These are phyloP conservation scores for Nematocida minor DNA, from an alignment of 371 early-diverging fungal genomes.

Conservation along the genomic window DNA sequence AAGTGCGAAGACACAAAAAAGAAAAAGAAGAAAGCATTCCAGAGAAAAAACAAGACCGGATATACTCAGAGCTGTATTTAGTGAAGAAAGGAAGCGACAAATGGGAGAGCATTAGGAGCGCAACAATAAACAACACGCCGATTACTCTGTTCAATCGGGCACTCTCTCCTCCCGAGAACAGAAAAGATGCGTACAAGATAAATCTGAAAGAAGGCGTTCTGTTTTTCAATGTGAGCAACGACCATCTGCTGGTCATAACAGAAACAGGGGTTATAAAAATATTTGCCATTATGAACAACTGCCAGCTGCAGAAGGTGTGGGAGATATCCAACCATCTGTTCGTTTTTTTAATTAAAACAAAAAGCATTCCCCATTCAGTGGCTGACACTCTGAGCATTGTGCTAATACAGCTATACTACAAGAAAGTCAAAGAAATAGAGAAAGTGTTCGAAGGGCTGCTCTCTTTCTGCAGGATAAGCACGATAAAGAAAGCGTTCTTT, in stretches of 20 bases:
- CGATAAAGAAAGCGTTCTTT: constrained; percentile 36
- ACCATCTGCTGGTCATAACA: background rate
- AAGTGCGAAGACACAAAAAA: background rate
- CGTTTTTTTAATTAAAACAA: constrained; percentile 17
- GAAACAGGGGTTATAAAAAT: constrained; percentile 14
- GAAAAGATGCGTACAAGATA: constrained; percentile 20
- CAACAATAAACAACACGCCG: background rate
- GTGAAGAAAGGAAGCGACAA: background rate
- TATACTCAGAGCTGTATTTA: background rate
- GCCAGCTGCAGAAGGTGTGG: constrained; percentile 27
- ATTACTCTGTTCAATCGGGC: background rate
- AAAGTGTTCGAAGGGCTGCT: constrained; percentile 45
- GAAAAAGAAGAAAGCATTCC: background rate
- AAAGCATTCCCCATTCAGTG: constrained; percentile 12
- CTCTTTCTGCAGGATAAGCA: background rate
- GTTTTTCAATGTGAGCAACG: constrained; percentile 23
- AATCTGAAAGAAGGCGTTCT: constrained; percentile 21
- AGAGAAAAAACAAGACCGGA: background rate
- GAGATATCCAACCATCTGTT: constrained; percentile 33
- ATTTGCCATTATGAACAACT: background rate
- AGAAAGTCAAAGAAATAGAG: constrained; percentile 10
- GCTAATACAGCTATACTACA: constrained; percentile 9
- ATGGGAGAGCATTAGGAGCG: constrained; percentile 20
- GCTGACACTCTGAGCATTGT: background rate
- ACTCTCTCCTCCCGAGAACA: background rate